Conservation (phyloP, 1,284 basidiomycete genomes). For the Ceratobasidium sp. region DNA sequence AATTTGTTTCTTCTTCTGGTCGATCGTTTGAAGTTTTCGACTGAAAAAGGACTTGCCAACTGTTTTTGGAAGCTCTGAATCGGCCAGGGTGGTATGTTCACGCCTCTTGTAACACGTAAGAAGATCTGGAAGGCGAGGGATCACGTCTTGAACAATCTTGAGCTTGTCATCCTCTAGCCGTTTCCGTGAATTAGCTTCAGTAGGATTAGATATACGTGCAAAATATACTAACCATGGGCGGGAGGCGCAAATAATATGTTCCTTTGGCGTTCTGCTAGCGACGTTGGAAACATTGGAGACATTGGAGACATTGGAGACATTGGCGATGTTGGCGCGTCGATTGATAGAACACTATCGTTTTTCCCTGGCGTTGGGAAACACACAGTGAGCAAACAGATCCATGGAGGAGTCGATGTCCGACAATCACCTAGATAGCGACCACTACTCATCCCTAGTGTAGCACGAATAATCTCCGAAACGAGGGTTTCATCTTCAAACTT, state of each 20-base stretch:
- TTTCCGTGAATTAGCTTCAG: neutral
- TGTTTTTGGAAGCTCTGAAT: neutral
- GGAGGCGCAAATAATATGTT: neutral
- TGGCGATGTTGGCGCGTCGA: neutral
- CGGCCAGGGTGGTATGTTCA: neutral
- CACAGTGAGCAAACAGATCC: neutral
- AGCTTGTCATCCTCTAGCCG: neutral
- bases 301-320: neutral
- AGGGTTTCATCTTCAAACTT: neutral
- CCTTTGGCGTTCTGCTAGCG: neutral
- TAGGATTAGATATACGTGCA: too few relatives aligned
- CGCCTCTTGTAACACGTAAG: neutral
- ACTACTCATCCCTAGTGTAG: neutral
- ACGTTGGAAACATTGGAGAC: too few relatives aligned
- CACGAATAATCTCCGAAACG: neutral
- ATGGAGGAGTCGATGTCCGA: neutral
- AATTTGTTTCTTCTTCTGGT: neutral
- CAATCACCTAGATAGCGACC: neutral
- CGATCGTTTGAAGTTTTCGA: neutral
- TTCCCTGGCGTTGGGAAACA: neutral
- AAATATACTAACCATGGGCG: neutral
- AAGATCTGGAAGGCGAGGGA: conserved; percentile 2
- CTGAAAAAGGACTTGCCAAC: neutral
- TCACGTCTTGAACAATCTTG: neutral
- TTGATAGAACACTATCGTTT: neutral